Conservation (phyloP, 176 grass and related monocot species). For the Metroxylon sagu region DNA sequence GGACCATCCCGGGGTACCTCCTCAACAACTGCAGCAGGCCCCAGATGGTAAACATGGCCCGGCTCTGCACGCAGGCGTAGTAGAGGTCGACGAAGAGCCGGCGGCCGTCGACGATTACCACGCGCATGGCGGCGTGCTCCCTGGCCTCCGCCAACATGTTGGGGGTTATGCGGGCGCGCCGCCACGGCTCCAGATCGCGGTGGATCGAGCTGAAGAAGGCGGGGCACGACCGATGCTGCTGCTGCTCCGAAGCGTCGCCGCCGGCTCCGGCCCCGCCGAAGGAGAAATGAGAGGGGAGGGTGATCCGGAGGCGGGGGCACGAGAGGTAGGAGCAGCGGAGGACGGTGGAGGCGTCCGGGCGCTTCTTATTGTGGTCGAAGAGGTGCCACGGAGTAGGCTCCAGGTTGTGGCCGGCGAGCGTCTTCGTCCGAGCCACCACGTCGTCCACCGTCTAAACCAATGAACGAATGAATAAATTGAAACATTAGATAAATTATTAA, state of each 20-base stretch:
- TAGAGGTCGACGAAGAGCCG: constrained; percentile 75
- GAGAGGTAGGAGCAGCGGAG: constrained; percentile 51
- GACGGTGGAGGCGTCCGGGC: constrained; percentile 32
- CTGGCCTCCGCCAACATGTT: constrained; percentile 30
- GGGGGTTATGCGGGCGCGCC: constrained; percentile 31
- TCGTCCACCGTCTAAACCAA: constrained; percentile 43
- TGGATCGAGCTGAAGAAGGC: constrained; percentile 64
- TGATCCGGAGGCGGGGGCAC: constrained; percentile 34
- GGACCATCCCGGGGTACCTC: constrained; percentile 64
- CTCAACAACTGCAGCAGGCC: constrained; percentile 73
- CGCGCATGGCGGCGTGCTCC: constrained; percentile 52
- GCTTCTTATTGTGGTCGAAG: constrained; percentile 42
- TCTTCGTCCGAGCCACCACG: constrained; percentile 35
- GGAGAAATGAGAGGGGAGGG: neutral
- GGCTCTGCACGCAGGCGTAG: constrained; percentile 88
- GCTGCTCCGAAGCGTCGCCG: neutral
- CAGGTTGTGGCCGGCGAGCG: constrained; percentile 86
- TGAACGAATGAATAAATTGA: neutral
- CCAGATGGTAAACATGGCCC: constrained; percentile 76
- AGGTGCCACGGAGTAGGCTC: constrained; percentile 85
- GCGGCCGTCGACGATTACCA: constrained; percentile 44
- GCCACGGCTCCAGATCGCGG: constrained; percentile 71
- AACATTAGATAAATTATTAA: neutral
- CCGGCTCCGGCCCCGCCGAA: neutral
- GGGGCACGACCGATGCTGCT: constrained; percentile 27